Conservation (phyloP, 805 yeast genomes). For the Pichia ethanolica region DNA sequence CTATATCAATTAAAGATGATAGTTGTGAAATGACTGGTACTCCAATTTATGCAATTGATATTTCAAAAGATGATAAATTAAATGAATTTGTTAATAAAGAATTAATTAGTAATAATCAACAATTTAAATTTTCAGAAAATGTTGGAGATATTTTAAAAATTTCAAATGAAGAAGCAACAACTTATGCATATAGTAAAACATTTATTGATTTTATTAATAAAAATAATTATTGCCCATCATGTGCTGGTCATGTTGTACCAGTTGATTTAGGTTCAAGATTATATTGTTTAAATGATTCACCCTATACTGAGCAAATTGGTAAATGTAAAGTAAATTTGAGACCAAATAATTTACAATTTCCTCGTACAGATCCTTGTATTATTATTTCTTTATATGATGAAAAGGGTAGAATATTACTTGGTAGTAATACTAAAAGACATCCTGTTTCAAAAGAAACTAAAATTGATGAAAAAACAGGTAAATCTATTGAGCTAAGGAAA, state of each 20-base stretch:
- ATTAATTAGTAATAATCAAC: not conserved
- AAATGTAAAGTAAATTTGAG: constrained; percentile 34
- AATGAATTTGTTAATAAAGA: not conserved
- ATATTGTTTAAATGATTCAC: constrained; percentile 36
- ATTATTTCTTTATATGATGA: constrained; percentile 70
- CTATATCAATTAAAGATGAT: constrained; percentile 29
- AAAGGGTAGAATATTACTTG: constrained; percentile 58
- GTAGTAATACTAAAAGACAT: constrained; percentile 46
- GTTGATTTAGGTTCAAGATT: constrained; percentile 63
- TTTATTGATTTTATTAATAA: constrained; percentile 77
- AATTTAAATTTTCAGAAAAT: not conserved
- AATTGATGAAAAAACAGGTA: constrained; percentile 45
- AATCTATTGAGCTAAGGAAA: constrained; percentile 26
- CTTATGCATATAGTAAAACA: constrained; percentile 77
- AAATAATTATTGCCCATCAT: constrained; percentile 76
- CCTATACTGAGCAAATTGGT: constrained; percentile 1
- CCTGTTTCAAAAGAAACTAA: constrained; percentile 42
- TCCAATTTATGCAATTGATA: constrained; percentile 60
- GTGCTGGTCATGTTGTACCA: constrained; percentile 61
- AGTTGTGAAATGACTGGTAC: constrained; percentile 32
- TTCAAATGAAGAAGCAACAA: constrained; percentile 44
- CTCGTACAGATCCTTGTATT: constrained; percentile 85
- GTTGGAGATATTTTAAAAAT: constrained; percentile 17
- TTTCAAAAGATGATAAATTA: constrained; percentile 27
- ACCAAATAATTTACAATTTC: constrained; percentile 71